These are phyloP conservation scores for Dendrocalamus sinicus DNA, from an alignment of 176 grass and related monocot species.

Conservation along the genomic window DNA sequence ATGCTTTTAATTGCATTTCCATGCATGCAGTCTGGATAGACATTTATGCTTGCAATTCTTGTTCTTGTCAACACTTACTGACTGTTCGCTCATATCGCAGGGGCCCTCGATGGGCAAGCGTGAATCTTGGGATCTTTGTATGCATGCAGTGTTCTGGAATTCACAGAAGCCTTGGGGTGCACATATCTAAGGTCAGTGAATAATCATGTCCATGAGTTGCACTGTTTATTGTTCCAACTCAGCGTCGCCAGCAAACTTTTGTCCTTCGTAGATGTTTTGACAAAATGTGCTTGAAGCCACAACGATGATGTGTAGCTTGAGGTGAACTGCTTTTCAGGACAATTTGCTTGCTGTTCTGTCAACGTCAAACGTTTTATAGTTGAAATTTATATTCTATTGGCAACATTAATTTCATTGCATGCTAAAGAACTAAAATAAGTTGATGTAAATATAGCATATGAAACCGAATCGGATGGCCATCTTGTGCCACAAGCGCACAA, in stretches of 20 bases:
- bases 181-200: slow-evolving; percentile 92
- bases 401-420: slow-evolving; percentile 24
- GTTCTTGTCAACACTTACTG: slow-evolving; percentile 10
- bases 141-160: slow-evolving; percentile 99
- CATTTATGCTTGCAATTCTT: background rate
- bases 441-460: slow-evolving; percentile 15
- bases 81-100: slow-evolving; percentile 47
- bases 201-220: slow-evolving; percentile 17
- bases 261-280: slow-evolving; percentile 15
- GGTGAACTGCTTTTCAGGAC: slow-evolving; percentile 1
- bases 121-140: slow-evolving; percentile 96
- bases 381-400: background rate
- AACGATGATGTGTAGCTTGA: background rate
- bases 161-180: slow-evolving; percentile 97
- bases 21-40: background rate
- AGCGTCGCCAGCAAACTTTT: background rate
- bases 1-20: slow-evolving; percentile 22
- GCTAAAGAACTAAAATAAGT: slow-evolving; percentile 23
- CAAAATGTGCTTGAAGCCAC: background rate
- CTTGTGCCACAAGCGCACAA: background rate
- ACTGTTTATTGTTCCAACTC: slow-evolving; percentile 28
- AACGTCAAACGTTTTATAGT: background rate
- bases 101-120: slow-evolving; percentile 97
- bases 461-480: background rate
- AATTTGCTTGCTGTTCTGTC: slow-evolving; percentile 24